These are phyloP conservation scores for Colletotrichum trifolii DNA, from an alignment of 2,329 filamentous ascomycete genomes.

Conservation along the genomic window DNA sequence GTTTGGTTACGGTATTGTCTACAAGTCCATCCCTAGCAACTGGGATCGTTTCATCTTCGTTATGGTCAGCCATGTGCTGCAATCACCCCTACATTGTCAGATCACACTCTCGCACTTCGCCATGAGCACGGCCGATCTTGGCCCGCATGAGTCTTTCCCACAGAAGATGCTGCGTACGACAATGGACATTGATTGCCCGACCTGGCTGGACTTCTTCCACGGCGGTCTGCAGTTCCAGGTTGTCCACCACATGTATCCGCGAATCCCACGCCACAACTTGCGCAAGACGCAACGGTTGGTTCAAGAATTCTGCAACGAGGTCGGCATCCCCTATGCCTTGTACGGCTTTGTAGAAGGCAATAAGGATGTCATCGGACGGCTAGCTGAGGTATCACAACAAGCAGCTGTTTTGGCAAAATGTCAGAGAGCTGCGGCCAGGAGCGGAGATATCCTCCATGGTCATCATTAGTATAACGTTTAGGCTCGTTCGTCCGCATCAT, in stretches of 20 bases:
- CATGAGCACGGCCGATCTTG: conserved; percentile 91
- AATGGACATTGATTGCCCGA: conserved; percentile 91
- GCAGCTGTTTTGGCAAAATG: conserved; percentile 82
- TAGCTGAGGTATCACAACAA: conserved; percentile 84
- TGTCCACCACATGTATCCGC: conserved; percentile 86
- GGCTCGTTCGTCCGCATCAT: too few species aligned
- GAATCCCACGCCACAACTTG: conserved; percentile 87
- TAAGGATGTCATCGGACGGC: conserved; percentile 78
- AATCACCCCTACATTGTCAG: conserved; percentile 86
- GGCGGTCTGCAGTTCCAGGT: conserved; percentile 91
- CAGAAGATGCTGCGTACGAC: conserved; percentile 93
- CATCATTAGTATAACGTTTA: conserved; percentile 33
- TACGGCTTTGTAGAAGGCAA: conserved; percentile 89
- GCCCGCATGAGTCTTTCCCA: conserved; percentile 85
- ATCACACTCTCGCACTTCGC: conserved; percentile 94
- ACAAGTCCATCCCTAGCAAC: conserved; percentile 76
- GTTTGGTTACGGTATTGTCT: conserved; percentile 86
- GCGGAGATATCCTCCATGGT: conserved; percentile 40
- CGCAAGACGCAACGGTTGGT: conserved; percentile 80
- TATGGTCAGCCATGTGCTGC: conserved; percentile 82
- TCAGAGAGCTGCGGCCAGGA: conserved; percentile 62
- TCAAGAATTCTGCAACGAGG: conserved; percentile 83
- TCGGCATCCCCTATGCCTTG: conserved; percentile 84
- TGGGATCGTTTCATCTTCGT: conserved; percentile 79
- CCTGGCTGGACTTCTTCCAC: conserved; percentile 90